A percentile compares a stretch with the other conserved stretches of the same genome.
These are phyloP conservation scores for Suhomyces xylopsoci DNA, from an alignment of 805 yeast species.

Conservation along the genomic window DNA sequence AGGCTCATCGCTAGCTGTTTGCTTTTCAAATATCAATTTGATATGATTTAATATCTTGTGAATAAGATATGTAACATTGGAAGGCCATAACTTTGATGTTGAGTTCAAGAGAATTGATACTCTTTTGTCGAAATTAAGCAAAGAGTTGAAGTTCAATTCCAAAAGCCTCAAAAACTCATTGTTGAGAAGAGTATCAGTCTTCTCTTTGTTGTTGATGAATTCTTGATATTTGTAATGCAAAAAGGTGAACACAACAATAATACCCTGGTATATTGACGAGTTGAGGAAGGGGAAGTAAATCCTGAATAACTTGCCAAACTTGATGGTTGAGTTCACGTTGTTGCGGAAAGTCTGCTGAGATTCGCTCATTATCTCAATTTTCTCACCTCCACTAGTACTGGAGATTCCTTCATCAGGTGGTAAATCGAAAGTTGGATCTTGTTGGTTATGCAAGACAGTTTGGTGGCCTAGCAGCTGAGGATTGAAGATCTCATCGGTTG, in stretches of 20 bases:
- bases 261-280: slow-evolving; percentile 49
- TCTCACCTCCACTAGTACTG: background rate
- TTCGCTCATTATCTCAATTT: background rate
- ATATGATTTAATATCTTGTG: slow-evolving; percentile 30
- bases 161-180: slow-evolving; percentile 20
- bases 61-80: slow-evolving; percentile 30
- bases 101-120: slow-evolving; percentile 17
- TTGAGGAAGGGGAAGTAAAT: slow-evolving; percentile 45
- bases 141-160: slow-evolving; percentile 19
- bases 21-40: slow-evolving; percentile 20
- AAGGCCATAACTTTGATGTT: slow-evolving; percentile 30
- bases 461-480: background rate
- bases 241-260: slow-evolving; percentile 48
- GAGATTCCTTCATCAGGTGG: background rate
- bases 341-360: background rate
- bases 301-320: slow-evolving; percentile 36
- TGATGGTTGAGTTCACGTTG: slow-evolving; percentile 7
- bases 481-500: background rate
- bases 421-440: background rate
- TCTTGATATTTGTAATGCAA: slow-evolving; percentile 41
- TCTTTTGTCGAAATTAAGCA: slow-evolving; percentile 23
- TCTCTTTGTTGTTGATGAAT: slow-evolving; percentile 24
- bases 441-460: background rate
- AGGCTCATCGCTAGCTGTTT: slow-evolving; percentile 1
- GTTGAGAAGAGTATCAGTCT: slow-evolving; percentile 8